phyloP scores from a whole-genome alignment of 306 rosid genomes.

The Vigna radiata region DNA sequence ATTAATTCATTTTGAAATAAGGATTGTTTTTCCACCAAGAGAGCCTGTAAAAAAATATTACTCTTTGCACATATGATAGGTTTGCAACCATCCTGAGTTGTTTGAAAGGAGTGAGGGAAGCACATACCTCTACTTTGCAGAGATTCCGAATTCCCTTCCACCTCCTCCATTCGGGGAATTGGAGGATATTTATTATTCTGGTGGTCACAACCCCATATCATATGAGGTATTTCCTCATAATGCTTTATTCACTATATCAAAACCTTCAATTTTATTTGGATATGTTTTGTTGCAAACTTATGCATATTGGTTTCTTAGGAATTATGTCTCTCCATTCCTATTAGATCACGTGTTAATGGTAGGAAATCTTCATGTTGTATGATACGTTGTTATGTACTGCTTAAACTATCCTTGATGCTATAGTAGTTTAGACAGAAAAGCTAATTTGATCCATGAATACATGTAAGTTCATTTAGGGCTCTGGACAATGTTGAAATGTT shows the following conservation, averaged over 20 bases:
- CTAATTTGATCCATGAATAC: constrained; percentile 6
- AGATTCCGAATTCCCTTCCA: constrained; percentile 79
- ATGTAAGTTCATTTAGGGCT: constrained; percentile 20
- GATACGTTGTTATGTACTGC: background rate
- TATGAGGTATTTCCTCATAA: constrained; percentile 64
- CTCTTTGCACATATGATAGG: constrained; percentile 60
- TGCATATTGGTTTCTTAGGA: background rate
- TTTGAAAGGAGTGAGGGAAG: constrained; percentile 98
- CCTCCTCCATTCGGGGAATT: constrained; percentile 97
- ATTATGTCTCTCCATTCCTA: background rate
- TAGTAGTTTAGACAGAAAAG: background rate
- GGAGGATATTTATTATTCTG: constrained; percentile 92
- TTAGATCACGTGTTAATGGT: background rate
- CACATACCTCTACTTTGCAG: constrained; percentile 82
- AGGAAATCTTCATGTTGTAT: background rate
- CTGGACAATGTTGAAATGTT: constrained; percentile 7
- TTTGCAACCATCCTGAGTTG: constrained; percentile 98
- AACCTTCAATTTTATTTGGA: constrained; percentile 23
- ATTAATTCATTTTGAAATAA: constrained; percentile 24
- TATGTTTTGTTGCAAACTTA: constrained; percentile 2
- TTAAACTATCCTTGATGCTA: constrained; percentile 7
- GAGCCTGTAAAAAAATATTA: constrained; percentile 37
- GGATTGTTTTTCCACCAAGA: background rate
- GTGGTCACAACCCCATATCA: constrained; percentile 83
- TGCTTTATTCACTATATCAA: background rate